A percentile compares a stretch with the other conserved stretches of the same genome.
phyloP scores from a whole-genome alignment of 176 grass and related monocot species.

The Otatea glauca region DNA sequence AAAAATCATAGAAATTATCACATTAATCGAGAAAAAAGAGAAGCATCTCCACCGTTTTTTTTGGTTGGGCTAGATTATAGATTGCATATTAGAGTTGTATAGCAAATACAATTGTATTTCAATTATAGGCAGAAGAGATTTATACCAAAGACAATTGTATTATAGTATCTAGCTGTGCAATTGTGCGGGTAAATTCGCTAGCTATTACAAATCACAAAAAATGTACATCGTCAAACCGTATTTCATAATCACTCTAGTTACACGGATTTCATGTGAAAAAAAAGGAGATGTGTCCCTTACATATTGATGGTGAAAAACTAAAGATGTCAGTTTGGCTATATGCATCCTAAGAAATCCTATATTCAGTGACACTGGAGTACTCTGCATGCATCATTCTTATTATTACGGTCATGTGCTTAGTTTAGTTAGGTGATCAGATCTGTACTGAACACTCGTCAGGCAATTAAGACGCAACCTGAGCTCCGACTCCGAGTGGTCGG shows the following conservation, averaged over 20 bases:
- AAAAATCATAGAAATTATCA: no score
- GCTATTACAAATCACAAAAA: neutral
- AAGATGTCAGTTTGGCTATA: neutral
- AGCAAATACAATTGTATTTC: no score
- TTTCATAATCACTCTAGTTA: neutral
- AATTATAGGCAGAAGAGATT: no score
- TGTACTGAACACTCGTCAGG: neutral
- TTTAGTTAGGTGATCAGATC: slow-evolving; percentile 22
- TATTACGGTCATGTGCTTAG: neutral
- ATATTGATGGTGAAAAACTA: neutral
- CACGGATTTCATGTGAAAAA: neutral
- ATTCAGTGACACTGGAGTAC: neutral
- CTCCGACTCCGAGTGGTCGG: neutral
- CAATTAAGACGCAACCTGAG: no score
- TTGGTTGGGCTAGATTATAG: no score
- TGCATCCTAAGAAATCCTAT: neutral
- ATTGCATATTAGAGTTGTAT: no score
- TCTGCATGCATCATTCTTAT: neutral
- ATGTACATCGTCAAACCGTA: neutral
- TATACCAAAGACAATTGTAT: no score
- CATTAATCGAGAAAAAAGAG: no score
- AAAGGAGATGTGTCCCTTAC: neutral
- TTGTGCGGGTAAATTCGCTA: no score
- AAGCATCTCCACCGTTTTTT: no score
- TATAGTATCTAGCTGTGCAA: no score